phyloP scores from a whole-genome alignment of 139 green algal species.

The Asterochloris erici region DNA sequence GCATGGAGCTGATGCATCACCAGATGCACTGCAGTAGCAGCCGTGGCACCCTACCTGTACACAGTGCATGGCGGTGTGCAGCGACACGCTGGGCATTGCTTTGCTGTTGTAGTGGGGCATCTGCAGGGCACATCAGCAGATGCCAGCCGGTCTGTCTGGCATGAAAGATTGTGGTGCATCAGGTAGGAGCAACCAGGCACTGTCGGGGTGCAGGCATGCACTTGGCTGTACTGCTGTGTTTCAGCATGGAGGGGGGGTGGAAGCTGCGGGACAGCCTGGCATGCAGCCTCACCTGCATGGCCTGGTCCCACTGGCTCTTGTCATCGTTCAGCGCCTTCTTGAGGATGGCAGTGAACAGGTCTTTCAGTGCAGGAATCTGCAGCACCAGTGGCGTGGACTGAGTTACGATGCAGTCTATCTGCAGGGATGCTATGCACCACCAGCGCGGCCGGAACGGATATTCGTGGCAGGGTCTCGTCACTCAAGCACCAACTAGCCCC shows the following conservation, averaged over 20 bases:
- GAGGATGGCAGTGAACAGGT: conserved; percentile 34
- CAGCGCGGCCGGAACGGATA: too few relatives aligned
- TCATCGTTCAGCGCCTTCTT: conserved; percentile 61
- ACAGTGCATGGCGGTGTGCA: conserved; percentile 56
- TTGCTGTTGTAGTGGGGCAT: conserved; percentile 85
- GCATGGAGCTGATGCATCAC: not conserved
- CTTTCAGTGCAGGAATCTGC: conserved; percentile 57
- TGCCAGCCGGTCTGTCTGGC: too few relatives aligned
- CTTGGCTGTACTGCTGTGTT: too few relatives aligned
- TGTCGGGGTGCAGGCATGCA: too few relatives aligned
- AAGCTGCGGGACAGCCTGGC: conserved; percentile 78
- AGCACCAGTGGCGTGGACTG: conserved; percentile 20
- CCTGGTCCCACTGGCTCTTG: conserved; percentile 75
- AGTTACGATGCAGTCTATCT: conserved; percentile 9
- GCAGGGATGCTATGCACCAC: too few relatives aligned
- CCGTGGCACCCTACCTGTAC: conserved; percentile 23
- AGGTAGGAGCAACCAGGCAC: too few relatives aligned
- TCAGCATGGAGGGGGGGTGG: conserved; percentile 64
- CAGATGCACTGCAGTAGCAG: not conserved
- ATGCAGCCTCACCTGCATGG: conserved; percentile 25
- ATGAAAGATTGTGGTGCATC: too few relatives aligned
- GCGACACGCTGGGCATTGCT: conserved; percentile 83
- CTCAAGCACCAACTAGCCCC: too few relatives aligned
- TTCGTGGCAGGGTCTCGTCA: too few relatives aligned
- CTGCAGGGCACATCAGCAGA: conserved; percentile 22